Base-by-base conservation (phyloP, 768 basidiomycete species). In the Candolleomyces efflorescens region DNA sequence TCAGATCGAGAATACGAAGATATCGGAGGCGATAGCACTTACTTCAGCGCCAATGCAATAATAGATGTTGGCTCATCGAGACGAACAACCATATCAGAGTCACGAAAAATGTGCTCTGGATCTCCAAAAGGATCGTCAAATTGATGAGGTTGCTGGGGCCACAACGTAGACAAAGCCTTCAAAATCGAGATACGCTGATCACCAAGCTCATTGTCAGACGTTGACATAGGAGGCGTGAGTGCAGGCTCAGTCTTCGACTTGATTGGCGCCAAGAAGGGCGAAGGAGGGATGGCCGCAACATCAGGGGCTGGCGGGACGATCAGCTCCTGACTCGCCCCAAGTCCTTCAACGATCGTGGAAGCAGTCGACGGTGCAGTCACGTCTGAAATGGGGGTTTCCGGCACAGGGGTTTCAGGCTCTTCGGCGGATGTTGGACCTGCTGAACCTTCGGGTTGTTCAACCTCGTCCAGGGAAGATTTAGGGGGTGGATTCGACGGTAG, bases 41-140 rank as follows among this genome's bases (percentile, higher is more conserved):
- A 93, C 92, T 89, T 92, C 50, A 99, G 73, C 5, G 94, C 92
- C 56, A 98, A 85, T 6, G 97, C 95, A 62, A 98, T 94, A 66
- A 98, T 97, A 17, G 96, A 98, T 0, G 95, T 97, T 2, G 96
- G 97, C 67, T 99, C 97, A 69, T 98, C 94, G 18, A 94, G 94
- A 18, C 96, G 83, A 18, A 99, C 89, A 52, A 98, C 87, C 84
- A 98, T 95, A 2, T 89, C 87, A 15, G 92, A 94, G 66, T 96
- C 95, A 38, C 92, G 82, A 74, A 97, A 98, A 49, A 98, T 88
- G 67, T 98, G 94, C 65, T 98, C 95, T 1, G 87, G 87, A 67
- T 92, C 89, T 60, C 81, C 79, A 69, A 87, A 80, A 3, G 83
- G 82, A 64, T 91, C 87, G 11, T 89, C 87, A 4, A 55, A 75